Evolutionary conservation across 306 rosid genomes (phyloP).

Genomic region (barrel medic (Medicago truncatula)): MtrunA17r5.0-ANR NC_053048.1:37248001-37248500

Average conservation of each 20-base stretch:
- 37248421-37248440: slow-evolving; percentile 74
- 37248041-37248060: background rate
- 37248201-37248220: background rate
- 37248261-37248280: background rate
- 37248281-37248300: too few relatives aligned
- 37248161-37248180: background rate
- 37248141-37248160: slow-evolving; percentile 51
- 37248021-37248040: background rate
- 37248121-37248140: slow-evolving; percentile 51
- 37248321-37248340: background rate
- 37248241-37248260: background rate
- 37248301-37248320: too few relatives aligned
- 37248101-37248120: slow-evolving; percentile 72
- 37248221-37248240: background rate
- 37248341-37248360: slow-evolving; percentile 48
- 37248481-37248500: background rate
- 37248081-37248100: background rate
- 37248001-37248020: background rate
- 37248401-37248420: slow-evolving; percentile 80
- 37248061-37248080: background rate
- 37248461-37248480: slow-evolving; percentile 22
- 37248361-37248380: slow-evolving; percentile 68
- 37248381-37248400: slow-evolving; percentile 83
- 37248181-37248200: background rate
- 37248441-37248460: slow-evolving; percentile 79